Evolutionary conservation across 345 rosid species (phyloP), one percentile per base, ranked within the genome.

Genomic region (Rhizophora mangle): DNA sequence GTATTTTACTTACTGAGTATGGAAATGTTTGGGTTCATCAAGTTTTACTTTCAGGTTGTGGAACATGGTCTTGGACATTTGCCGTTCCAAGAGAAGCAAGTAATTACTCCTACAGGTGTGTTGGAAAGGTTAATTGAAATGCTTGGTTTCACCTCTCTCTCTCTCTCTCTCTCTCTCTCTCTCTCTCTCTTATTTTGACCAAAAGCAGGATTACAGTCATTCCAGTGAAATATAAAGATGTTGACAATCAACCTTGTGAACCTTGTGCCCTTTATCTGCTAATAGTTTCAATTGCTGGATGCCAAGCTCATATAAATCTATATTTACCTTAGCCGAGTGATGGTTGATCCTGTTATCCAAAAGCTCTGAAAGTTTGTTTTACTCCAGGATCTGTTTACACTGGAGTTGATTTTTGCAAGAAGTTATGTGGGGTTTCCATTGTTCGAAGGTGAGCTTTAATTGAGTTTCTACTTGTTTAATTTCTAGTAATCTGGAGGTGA

Each of bases 391-490:
- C 97, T 6, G 73, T 83, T 62, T 96, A 96, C 76, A 89, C 86
- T 37, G 98, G 98, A 37, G 99, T 96, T 81, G 96, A 92, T 81
- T 96, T 96, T 81, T 96, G 98, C 89, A 92, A 96, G 88, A 96
- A 96, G 74, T 71, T 96, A 62, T 96, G 99, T 74, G 99, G 99
- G 63, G 97, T 96, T 68, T 96, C 99, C 70, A 88, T 96, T 67
- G 82, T 92, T 75, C 85, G 97, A 82, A 96, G 98, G 97, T 90
- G 87, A 86, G 96, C 77, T 59, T 85, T 78, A 60, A 71, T 69
- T 67, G 58, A 72, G 83, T 75, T 66, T 79, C 71, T 15, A 49
- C 65, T 74, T 76, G 49, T 39, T 75, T 34, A 43, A 67, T 71
- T 69, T 77, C 26, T 71, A 21, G 47, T 74, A 68, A 61, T 65